A percentile compares a stretch with the other conserved stretches of the same genome.
Evolutionary conservation across 2,329 filamentous ascomycete species (phyloP).

Genomic region (Gnomoniopsis smithogilvyi): DNA sequence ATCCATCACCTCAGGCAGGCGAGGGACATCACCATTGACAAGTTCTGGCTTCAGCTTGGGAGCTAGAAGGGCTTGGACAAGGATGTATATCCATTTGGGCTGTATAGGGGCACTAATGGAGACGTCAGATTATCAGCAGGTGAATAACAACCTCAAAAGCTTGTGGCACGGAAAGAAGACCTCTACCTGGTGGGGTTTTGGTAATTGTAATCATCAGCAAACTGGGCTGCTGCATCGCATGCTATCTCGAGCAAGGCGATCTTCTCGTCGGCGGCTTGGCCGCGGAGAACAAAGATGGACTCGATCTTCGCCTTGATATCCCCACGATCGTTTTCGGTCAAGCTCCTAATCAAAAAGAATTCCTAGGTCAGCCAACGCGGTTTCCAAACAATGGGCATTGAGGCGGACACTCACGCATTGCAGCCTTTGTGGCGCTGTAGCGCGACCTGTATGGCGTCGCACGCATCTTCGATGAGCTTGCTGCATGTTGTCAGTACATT

Average conservation of each 20-base stretch:
- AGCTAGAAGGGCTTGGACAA: conserved; percentile 1
- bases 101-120: neutral
- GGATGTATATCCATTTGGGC: neutral
- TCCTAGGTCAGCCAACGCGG: neutral
- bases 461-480: neutral
- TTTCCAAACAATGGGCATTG: neutral
- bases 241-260: conserved; percentile 8
- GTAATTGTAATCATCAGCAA: conserved; percentile 1
- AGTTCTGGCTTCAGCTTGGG: neutral
- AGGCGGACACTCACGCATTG: neutral
- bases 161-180: no score
- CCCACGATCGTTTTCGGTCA: neutral
- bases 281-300: neutral
- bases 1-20: neutral
- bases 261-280: neutral
- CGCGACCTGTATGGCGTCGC: neutral
- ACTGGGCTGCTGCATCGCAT: conserved; percentile 3
- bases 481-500: neutral
- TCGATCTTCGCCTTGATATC: neutral
- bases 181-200: neutral
- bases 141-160: no score
- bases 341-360: neutral
- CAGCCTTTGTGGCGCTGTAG: neutral
- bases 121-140: neutral
- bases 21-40: neutral